phyloP scores from a whole-genome alignment of 495 filamentous ascomycete species.

The Talaromyces proteolyticus region DNA sequence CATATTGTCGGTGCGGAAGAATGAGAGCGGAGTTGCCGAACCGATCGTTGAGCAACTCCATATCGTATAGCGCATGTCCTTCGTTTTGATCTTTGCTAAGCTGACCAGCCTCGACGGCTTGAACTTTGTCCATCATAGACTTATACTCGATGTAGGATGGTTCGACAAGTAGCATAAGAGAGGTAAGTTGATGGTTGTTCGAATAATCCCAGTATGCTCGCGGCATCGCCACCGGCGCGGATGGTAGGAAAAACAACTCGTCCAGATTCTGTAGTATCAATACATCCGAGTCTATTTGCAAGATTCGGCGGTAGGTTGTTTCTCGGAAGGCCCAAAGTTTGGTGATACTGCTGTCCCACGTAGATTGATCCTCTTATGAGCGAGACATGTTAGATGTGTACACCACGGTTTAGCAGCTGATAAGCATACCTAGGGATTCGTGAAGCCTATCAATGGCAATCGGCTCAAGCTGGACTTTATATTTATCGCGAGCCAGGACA shows the following conservation, averaged over 20 bases:
- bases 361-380: constrained; percentile 13
- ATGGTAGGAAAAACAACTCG: constrained; percentile 68
- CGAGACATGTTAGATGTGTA: background rate
- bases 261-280: constrained; percentile 61
- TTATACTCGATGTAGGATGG: constrained; percentile 51
- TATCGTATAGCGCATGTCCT: constrained; percentile 44
- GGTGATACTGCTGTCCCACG: constrained; percentile 60
- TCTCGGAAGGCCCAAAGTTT: constrained; percentile 69
- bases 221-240: constrained; percentile 54
- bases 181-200: constrained; percentile 46
- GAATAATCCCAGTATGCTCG: constrained; percentile 67
- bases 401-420: background rate
- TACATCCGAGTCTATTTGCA: constrained; percentile 65
- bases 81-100: constrained; percentile 22
- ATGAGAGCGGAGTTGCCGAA: constrained; percentile 62
- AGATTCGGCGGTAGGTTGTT: constrained; percentile 59
- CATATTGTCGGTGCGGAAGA: constrained; percentile 70
- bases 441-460: constrained; percentile 48
- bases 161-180: constrained; percentile 58
- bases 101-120: constrained; percentile 27
- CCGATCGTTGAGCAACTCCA: constrained; percentile 71
- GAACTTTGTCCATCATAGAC: constrained; percentile 38
- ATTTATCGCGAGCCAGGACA: constrained; percentile 52
- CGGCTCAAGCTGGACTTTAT: constrained; percentile 55
- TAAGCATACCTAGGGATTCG: constrained; percentile 30